Conservation (phyloP, 129 eudicot genomes). For the Pulicaria dysenterica region DNA sequence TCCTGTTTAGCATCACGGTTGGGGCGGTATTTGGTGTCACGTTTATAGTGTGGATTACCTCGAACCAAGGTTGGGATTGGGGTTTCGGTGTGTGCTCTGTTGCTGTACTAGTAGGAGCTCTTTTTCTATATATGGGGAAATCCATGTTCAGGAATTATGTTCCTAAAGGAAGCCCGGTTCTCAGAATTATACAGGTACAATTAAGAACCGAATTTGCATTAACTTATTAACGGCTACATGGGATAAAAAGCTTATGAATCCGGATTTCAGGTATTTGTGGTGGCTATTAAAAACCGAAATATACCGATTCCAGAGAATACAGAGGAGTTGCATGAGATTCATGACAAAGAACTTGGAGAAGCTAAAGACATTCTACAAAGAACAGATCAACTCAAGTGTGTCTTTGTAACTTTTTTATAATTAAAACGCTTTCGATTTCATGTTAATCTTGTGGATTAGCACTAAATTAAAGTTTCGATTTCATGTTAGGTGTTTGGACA, state of each 20-base stretch:
- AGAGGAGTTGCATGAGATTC: slow-evolving; percentile 64
- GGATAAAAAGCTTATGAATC: background rate
- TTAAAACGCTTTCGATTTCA: background rate
- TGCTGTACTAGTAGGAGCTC: slow-evolving; percentile 44
- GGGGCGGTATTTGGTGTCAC: slow-evolving; percentile 77
- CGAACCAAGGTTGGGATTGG: slow-evolving; percentile 80
- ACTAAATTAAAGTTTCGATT: background rate
- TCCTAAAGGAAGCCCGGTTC: slow-evolving; percentile 68
- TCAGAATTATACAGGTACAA: slow-evolving; percentile 62
- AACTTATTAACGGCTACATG: background rate
- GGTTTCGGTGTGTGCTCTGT: slow-evolving; percentile 55
- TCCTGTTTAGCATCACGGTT: slow-evolving; percentile 45
- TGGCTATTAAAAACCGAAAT: slow-evolving; percentile 64
- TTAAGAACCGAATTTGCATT: background rate
- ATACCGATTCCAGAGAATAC: slow-evolving; percentile 52
- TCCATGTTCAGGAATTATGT: slow-evolving; percentile 53
- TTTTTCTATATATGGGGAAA: slow-evolving; percentile 67
- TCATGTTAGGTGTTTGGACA: slow-evolving; percentile 57
- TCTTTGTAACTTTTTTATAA: background rate
- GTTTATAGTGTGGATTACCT: slow-evolving; percentile 65
- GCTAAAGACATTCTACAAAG: slow-evolving; percentile 50
- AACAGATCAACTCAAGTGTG: slow-evolving; percentile 70
- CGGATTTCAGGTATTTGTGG: slow-evolving; percentile 65
- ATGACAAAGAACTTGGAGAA: slow-evolving; percentile 50
- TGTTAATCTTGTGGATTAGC: background rate